Conservation (phyloP, 2,329 filamentous ascomycete species). For the Sporothrix phasma region DNA sequence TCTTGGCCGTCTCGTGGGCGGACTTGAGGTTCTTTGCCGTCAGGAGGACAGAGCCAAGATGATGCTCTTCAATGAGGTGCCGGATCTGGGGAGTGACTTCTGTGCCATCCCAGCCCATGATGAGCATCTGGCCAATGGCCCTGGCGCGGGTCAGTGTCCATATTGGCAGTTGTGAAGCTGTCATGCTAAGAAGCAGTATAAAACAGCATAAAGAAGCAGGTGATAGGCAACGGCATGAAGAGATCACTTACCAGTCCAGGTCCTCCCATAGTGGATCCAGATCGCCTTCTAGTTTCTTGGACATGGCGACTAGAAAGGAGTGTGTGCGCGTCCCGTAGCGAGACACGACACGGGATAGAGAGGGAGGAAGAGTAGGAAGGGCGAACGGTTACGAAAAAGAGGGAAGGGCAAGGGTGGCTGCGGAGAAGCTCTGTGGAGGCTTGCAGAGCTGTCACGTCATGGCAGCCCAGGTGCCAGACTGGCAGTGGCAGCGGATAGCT, state of each 20-base stretch:
- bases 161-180: too few species aligned
- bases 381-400: neutral
- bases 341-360: neutral
- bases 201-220: neutral
- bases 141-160: constrained; percentile 28
- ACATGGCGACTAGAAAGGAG: constrained; percentile 9
- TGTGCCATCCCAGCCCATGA: constrained; percentile 80
- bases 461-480: constrained; percentile 3
- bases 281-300: constrained; percentile 35
- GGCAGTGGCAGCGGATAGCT: neutral
- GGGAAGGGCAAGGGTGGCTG: neutral
- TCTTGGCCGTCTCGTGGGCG: constrained; percentile 75
- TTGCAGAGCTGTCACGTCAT: constrained; percentile 4
- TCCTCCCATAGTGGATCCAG: constrained; percentile 62
- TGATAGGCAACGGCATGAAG: too few species aligned
- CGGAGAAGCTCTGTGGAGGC: neutral
- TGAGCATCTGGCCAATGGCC: constrained; percentile 66
- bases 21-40: constrained; percentile 82
- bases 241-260: constrained; percentile 56
- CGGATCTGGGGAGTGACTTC: constrained; percentile 75
- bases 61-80: constrained; percentile 69
- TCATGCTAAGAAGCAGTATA: too few species aligned
- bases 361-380: neutral
- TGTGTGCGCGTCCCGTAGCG: neutral
- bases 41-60: constrained; percentile 78